Evolutionary conservation across 2,329 filamentous ascomycete genomes (phyloP).

Genomic region (Gaeumannomyces tritici): DNA sequence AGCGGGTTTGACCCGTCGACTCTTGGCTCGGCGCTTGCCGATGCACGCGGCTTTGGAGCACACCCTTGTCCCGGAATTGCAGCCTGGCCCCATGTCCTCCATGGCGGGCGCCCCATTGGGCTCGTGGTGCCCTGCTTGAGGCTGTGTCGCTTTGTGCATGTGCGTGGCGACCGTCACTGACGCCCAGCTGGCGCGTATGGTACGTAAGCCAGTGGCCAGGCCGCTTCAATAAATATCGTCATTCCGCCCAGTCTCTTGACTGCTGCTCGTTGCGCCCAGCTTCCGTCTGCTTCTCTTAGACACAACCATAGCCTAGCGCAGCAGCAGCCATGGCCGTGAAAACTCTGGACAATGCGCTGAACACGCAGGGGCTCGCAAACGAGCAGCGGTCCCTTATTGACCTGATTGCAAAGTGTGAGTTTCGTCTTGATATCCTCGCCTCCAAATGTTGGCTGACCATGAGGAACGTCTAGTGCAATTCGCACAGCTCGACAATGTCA

Average conservation of each 20-base stretch:
- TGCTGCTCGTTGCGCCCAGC: background rate
- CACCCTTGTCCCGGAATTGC: background rate
- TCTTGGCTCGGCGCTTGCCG: background rate
- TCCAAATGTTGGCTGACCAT: background rate
- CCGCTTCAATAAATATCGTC: background rate
- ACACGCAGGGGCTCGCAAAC: slow-evolving; percentile 37
- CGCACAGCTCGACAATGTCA: slow-evolving; percentile 24
- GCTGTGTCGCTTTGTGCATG: background rate
- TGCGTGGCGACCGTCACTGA: background rate
- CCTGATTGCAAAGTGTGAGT: slow-evolving; percentile 30
- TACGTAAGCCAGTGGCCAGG: background rate
- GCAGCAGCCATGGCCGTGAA: slow-evolving; percentile 21
- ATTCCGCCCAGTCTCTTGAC: background rate
- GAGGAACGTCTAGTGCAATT: slow-evolving; percentile 15
- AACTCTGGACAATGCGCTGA: slow-evolving; percentile 33
- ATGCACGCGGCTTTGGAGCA: background rate
- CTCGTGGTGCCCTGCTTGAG: background rate
- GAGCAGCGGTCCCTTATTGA: slow-evolving; percentile 49
- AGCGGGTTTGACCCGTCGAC: background rate
- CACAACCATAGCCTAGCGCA: background rate
- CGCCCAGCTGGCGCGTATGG: background rate
- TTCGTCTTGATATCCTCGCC: background rate
- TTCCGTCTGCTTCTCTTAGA: background rate
- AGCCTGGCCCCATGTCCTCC: background rate
- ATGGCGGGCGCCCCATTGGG: background rate